These are phyloP conservation scores for Moricandia arvensis DNA, from an alignment of 345 rosid genomes.

Conservation along the genomic window DNA sequence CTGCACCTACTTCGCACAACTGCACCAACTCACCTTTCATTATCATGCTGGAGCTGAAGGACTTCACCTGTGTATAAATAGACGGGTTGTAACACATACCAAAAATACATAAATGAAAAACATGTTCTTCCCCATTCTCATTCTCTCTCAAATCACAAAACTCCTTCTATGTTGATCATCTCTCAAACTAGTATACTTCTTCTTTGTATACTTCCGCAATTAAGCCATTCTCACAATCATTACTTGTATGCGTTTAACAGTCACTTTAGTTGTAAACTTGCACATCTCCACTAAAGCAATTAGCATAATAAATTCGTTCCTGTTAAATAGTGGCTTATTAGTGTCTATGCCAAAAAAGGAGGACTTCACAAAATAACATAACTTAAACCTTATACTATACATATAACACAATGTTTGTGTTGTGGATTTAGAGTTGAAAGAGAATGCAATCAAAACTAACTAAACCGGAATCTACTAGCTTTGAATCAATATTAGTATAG, in stretches of 20 bases:
- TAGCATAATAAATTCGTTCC: not conserved
- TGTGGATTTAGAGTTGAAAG: not conserved
- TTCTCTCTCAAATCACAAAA: no score
- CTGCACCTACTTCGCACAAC: no score
- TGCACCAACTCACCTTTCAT: no score
- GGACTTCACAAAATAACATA: not conserved
- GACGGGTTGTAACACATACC: no score
- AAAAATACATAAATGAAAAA: no score
- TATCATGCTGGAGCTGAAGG: no score
- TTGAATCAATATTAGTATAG: not conserved
- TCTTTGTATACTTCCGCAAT: no score
- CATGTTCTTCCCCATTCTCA: no score
- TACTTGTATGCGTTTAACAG: slow-evolving; percentile 9
- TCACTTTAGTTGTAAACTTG: not conserved
- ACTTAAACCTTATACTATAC: not conserved
- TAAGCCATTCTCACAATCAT: no score
- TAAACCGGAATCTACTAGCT: not conserved
- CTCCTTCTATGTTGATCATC: no score
- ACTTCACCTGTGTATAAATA: no score
- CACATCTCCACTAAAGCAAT: slow-evolving; percentile 2
- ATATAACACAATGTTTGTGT: not conserved
- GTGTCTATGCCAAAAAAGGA: not conserved
- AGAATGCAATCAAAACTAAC: slow-evolving; percentile 4
- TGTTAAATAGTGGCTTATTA: not conserved
- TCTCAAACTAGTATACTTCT: no score